Conservation (phyloP, 768 basidiomycete species). For the Lactifluus hygrophoroides region DNA sequence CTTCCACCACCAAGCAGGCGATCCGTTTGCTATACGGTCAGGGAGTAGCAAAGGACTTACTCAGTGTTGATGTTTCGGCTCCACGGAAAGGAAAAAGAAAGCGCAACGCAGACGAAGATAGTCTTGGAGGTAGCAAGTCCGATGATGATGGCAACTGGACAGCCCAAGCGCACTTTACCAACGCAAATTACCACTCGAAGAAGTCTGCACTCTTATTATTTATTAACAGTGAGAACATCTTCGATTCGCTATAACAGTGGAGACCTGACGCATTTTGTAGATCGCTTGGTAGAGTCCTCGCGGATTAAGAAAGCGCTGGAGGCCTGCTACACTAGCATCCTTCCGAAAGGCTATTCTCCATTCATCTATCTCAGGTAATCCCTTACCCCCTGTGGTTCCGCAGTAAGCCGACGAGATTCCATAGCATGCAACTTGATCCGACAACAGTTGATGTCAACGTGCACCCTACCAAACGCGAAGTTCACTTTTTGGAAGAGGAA, state of each 20-base stretch:
- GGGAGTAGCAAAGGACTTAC: slow-evolving; percentile 67
- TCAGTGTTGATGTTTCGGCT: slow-evolving; percentile 29
- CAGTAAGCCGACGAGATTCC: not conserved
- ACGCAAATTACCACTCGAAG: slow-evolving; percentile 84
- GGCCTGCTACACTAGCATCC: slow-evolving; percentile 68
- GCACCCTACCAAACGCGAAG: slow-evolving; percentile 95
- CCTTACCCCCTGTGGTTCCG: not conserved
- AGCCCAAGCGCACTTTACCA: slow-evolving; percentile 71
- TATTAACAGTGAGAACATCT: slow-evolving; percentile 71
- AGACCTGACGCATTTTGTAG: slow-evolving; percentile 33
- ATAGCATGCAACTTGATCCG: slow-evolving; percentile 75
- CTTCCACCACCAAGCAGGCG: slow-evolving; percentile 55
- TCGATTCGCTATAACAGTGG: not conserved
- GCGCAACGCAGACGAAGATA: slow-evolving; percentile 25
- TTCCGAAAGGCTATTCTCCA: slow-evolving; percentile 84
- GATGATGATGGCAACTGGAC: slow-evolving; percentile 42
- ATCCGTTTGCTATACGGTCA: slow-evolving; percentile 81
- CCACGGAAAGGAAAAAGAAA: slow-evolving; percentile 23
- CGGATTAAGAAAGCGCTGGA: slow-evolving; percentile 86
- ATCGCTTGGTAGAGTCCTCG: slow-evolving; percentile 84
- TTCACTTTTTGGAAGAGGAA: slow-evolving; percentile 91
- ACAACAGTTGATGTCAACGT: slow-evolving; percentile 93
- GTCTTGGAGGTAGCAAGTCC: slow-evolving; percentile 26
- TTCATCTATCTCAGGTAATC: slow-evolving; percentile 91
- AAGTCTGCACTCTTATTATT: slow-evolving; percentile 81